Conservation (phyloP, 2,329 filamentous ascomycete genomes). For the Aureobasidium melanogenum region DNA sequence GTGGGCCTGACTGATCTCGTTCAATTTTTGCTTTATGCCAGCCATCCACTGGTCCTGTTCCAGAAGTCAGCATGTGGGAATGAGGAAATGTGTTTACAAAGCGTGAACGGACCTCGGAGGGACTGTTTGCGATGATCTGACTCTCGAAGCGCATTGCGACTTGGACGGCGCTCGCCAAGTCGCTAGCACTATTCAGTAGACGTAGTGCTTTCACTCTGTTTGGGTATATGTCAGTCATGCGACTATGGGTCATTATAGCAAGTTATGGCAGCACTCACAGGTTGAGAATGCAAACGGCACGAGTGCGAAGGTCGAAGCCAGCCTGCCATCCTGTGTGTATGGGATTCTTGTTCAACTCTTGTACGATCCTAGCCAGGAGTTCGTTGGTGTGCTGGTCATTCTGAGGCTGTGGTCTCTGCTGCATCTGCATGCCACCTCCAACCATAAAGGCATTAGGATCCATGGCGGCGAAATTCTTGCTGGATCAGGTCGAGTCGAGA, state of each 20-base stretch:
- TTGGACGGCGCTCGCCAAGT: slow-evolving; percentile 5
- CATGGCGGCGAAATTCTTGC: slow-evolving; percentile 8
- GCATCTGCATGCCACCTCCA: slow-evolving; percentile 15
- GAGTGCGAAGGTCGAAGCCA: slow-evolving; percentile 22
- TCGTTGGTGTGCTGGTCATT: slow-evolving; percentile 17
- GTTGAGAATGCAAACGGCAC: slow-evolving; percentile 23
- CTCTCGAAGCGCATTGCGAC: slow-evolving; percentile 14
- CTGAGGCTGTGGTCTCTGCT: slow-evolving; percentile 20
- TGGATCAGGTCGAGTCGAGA: not conserved
- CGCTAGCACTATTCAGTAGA: slow-evolving; percentile 3
- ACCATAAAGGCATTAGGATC: slow-evolving; percentile 16
- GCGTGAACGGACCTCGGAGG: slow-evolving; percentile 5
- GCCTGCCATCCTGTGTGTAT: slow-evolving; percentile 24
- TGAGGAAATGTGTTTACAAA: not conserved
- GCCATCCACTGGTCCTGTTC: slow-evolving; percentile 13
- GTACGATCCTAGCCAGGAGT: slow-evolving; percentile 18
- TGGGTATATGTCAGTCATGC: not conserved
- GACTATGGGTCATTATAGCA: not conserved
- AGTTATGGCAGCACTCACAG: slow-evolving; percentile 20
- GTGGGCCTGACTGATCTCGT: slow-evolving; percentile 10
- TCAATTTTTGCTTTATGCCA: slow-evolving; percentile 14
- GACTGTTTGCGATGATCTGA: slow-evolving; percentile 6
- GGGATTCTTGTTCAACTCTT: slow-evolving; percentile 17
- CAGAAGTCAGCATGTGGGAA: not conserved
- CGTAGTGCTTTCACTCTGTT: slow-evolving; percentile 14